These are phyloP conservation scores for Arthrinium phaeospermum DNA, from an alignment of 2,329 filamentous ascomycete species.

Conservation along the genomic window DNA sequence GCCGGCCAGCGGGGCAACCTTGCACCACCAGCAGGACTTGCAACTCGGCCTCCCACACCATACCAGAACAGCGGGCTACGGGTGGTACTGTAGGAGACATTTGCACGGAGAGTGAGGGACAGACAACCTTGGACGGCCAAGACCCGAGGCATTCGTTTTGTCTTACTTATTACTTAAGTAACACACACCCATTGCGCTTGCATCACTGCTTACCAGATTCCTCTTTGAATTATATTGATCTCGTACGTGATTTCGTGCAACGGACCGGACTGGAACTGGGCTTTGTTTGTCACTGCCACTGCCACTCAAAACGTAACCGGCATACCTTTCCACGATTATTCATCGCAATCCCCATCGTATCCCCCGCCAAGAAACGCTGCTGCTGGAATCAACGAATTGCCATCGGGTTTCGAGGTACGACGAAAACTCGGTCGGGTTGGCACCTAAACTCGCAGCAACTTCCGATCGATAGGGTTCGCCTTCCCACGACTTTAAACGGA, in stretches of 20 bases:
- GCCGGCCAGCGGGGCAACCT: slow-evolving; percentile 9
- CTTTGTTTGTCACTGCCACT: background rate
- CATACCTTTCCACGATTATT: background rate
- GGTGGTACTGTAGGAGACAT: background rate
- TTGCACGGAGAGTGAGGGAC: slow-evolving; percentile 2
- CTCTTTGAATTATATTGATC: background rate
- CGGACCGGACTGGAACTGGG: background rate
- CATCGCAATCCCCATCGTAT: background rate
- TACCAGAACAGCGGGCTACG: background rate
- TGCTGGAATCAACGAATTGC: background rate
- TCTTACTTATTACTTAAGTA: slow-evolving; percentile 18
- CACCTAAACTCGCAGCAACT: slow-evolving; percentile 2
- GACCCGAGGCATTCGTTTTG: slow-evolving; percentile 2
- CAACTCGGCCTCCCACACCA: background rate
- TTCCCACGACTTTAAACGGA: slow-evolving; percentile 16
- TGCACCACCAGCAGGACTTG: slow-evolving; percentile 1
- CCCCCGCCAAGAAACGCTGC: slow-evolving; percentile 1
- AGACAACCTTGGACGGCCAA: slow-evolving; percentile 14
- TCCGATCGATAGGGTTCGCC: background rate
- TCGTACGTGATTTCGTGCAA: slow-evolving; percentile 5
- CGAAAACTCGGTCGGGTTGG: background rate
- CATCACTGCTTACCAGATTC: background rate
- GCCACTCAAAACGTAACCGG: background rate
- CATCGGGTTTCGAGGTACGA: background rate
- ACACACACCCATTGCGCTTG: slow-evolving; percentile 18